Evolutionary conservation across 768 basidiomycete genomes (phyloP).

Genomic region (Mrakia frigida): DNA sequence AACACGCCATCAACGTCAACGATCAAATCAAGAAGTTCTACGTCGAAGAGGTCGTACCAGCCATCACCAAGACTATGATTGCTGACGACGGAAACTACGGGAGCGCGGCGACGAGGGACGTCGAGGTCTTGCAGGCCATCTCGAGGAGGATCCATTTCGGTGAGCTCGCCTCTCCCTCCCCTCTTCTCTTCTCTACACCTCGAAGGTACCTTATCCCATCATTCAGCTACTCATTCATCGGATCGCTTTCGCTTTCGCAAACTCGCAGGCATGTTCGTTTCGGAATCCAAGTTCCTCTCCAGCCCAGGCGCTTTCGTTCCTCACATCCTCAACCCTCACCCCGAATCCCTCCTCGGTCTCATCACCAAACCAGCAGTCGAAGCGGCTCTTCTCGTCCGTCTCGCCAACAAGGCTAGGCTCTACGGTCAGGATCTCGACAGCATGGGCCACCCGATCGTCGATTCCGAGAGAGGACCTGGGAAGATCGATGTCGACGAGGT

Average conservation of each 20-base stretch:
- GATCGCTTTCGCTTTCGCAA: neutral
- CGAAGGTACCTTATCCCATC: neutral
- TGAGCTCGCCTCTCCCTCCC: constrained; percentile 45
- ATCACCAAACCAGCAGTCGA: constrained; percentile 99
- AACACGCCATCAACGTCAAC: constrained; percentile 72
- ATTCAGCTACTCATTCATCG: neutral
- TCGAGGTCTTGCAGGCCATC: constrained; percentile 96
- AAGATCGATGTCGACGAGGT: constrained; percentile 93
- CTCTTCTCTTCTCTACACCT: neutral
- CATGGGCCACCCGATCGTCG: constrained; percentile 55
- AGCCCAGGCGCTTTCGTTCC: constrained; percentile 84
- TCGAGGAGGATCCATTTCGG: constrained; percentile 98
- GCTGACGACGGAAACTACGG: constrained; percentile 98
- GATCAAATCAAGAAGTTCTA: constrained; percentile 83
- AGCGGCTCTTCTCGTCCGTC: constrained; percentile 67
- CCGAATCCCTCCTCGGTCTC: constrained; percentile 67
- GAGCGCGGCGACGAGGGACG: constrained; percentile 85
- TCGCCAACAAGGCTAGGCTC: constrained; percentile 73
- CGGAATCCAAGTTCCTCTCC: constrained; percentile 90
- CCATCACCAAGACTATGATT: constrained; percentile 70
- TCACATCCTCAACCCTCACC: constrained; percentile 76
- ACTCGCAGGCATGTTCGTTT: constrained; percentile 87
- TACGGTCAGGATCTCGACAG: constrained; percentile 77
- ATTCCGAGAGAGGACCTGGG: constrained; percentile 37
- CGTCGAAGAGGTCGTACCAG: constrained; percentile 76